Conservation (phyloP, 257 asterid species). For the Capsicum rhomboideum region DNA sequence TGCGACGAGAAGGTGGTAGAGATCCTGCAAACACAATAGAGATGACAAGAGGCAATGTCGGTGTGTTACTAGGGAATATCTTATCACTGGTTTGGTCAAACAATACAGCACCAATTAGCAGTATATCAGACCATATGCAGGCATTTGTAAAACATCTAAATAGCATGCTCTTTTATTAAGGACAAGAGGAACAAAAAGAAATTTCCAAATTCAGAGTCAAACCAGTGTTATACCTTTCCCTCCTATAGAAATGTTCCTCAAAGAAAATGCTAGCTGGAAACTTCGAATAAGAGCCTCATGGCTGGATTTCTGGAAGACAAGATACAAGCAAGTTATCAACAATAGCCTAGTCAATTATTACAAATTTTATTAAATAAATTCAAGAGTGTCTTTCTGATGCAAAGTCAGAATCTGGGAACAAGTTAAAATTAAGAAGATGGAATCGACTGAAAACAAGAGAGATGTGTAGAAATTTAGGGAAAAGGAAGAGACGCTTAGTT, state of each 20-base stretch:
- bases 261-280: conserved; percentile 65
- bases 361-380: neutral
- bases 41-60: neutral
- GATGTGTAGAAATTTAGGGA: neutral
- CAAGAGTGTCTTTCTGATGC: neutral
- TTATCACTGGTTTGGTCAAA: neutral
- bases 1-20: conserved; percentile 59
- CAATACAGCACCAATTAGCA: neutral
- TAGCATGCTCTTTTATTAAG: neutral
- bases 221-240: conserved; percentile 42
- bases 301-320: conserved; percentile 45
- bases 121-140: neutral
- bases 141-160: neutral
- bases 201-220: neutral
- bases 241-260: conserved; percentile 56
- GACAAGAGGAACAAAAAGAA: neutral
- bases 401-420: neutral
- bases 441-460: neutral
- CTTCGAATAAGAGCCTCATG: conserved; percentile 63
- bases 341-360: neutral
- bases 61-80: neutral
- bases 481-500: neutral
- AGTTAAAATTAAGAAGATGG: neutral
- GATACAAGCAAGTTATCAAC: conserved; percentile 14
- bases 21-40: conserved; percentile 33